A percentile compares a stretch with the other conserved stretches of the same genome.
Conservation (phyloP, 108 stramenopile genomes). For the Conticribra guillardii region DNA sequence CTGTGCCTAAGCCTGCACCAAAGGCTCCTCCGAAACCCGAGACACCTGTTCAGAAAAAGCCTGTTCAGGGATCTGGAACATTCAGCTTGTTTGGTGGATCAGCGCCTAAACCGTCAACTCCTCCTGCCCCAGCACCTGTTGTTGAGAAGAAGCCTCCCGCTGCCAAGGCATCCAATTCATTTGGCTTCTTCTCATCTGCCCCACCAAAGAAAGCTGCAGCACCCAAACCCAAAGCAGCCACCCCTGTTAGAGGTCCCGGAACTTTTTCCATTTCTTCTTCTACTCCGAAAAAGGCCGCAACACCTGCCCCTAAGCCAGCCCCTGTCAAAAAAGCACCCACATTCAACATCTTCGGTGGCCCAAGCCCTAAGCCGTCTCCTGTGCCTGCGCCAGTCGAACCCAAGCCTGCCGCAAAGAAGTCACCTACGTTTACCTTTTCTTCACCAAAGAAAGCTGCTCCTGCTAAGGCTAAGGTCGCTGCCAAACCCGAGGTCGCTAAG, state of each 20-base stretch:
- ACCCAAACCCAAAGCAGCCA: constrained; percentile 13
- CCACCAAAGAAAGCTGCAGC: constrained; percentile 10
- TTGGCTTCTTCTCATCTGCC: constrained; percentile 10
- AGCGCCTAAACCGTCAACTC: constrained; percentile 20
- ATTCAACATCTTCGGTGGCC: constrained; percentile 43
- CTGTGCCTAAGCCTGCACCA: constrained; percentile 35
- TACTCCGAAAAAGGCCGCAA: neutral
- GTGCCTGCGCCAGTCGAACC: constrained; percentile 34
- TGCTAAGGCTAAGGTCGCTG: neutral
- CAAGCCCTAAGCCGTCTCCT: constrained; percentile 38
- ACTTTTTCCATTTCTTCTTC: constrained; percentile 39
- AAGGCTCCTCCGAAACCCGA: constrained; percentile 34
- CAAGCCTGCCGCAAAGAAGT: constrained; percentile 6
- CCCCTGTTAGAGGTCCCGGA: constrained; percentile 26
- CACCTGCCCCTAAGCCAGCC: constrained; percentile 12
- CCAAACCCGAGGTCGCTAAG: constrained; percentile 28
- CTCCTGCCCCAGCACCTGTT: constrained; percentile 28
- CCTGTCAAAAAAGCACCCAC: constrained; percentile 36
- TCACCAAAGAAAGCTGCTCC: constrained; percentile 7
- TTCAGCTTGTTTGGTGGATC: constrained; percentile 55
- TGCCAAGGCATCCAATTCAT: constrained; percentile 9
- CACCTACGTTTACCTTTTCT: constrained; percentile 12
- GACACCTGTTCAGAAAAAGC: constrained; percentile 23
- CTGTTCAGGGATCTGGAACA: constrained; percentile 43
- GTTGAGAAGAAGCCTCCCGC: constrained; percentile 33